Evolutionary conservation across 768 basidiomycete genomes (phyloP).

Genomic region (Neoboletus brunneissimus): DNA sequence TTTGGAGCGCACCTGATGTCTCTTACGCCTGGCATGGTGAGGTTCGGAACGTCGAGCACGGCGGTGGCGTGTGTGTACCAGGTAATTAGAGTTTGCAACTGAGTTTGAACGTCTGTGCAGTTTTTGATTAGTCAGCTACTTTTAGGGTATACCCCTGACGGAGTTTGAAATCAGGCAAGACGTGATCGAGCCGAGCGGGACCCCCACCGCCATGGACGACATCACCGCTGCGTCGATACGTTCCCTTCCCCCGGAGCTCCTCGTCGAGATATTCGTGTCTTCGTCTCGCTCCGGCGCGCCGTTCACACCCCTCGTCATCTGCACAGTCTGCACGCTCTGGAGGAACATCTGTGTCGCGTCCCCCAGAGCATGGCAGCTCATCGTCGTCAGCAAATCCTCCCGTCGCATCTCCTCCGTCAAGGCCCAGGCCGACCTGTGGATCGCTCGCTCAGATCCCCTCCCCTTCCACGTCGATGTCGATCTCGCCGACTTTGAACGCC

Average conservation of each 20-base stretch:
- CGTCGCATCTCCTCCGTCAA: constrained; percentile 39
- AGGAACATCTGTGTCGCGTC: constrained; percentile 48
- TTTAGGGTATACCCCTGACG: no score
- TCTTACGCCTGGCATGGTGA: constrained; percentile 79
- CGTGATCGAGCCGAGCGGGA: no score
- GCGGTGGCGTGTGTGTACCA: constrained; percentile 48
- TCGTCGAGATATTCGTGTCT: constrained; percentile 56
- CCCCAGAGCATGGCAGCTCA: constrained; percentile 59
- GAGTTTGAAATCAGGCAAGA: no score
- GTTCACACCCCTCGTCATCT: constrained; percentile 47
- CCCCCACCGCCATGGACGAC: background rate
- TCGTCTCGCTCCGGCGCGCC: constrained; percentile 43
- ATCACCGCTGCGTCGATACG: constrained; percentile 15
- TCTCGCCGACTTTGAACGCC: constrained; percentile 44
- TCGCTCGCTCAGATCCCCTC: constrained; percentile 50
- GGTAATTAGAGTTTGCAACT: constrained; percentile 30
- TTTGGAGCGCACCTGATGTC: constrained; percentile 58
- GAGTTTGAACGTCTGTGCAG: constrained; percentile 42
- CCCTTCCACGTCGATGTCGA: constrained; percentile 54
- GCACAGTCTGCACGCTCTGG: constrained; percentile 60
- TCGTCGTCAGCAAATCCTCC: constrained; percentile 47
- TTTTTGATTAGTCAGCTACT: constrained; percentile 39
- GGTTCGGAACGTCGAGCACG: constrained; percentile 43
- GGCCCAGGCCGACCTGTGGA: constrained; percentile 52
- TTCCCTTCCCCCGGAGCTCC: constrained; percentile 56